Base-by-base conservation (phyloP, 306 rosid genomes). In the Morella rubra region DNA sequence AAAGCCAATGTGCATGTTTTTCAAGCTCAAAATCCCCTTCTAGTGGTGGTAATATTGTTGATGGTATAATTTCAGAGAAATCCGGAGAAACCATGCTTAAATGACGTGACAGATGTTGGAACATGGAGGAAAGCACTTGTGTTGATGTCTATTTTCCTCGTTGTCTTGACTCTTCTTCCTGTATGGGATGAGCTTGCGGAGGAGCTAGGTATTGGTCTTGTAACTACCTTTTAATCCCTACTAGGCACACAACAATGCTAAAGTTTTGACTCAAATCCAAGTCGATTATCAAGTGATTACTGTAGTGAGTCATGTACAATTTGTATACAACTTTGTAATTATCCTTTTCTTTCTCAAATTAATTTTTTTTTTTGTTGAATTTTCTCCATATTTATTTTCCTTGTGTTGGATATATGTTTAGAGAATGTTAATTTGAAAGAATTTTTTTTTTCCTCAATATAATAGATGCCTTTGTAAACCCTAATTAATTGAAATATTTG, bases 131-230 rank as follows among this genome's bases (percentile, higher is more conserved):
- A 89, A 87, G 59, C 91, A 32, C 41, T 88, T 44, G 98, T 95
- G 64, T 82, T 77, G 0, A 74, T 77, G 79, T 88, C 96, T 68
- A 89, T 85, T 78, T 88, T 95, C 79, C 86, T 95, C 24, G 97
- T 90, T 44, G 89, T 86, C 44, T 86, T 92, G 79, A 92, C 96
- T 16, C 96, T 95, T 75, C 90, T 95, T 68, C 98, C 98, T 19
- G 90, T 95, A 64, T 84, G 96, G 92, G 97, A 95, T 86, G 97
- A 95, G 89, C 97, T 95, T 81, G 98, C 97, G 11, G 97, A 95
- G 88, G 98, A 95, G 80, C 89, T 92, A 66, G 98, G 98, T 69
- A 90, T 95, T 59, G 98, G 98, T 69, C 97, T 95, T 84, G 89
- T 89, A 73, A 86, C 84, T 77, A 41, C 91, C 77, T 88, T 92